Conservation (phyloP, 2,329 filamentous ascomycete genomes). For the Nigrospora sphaerica region DNA sequence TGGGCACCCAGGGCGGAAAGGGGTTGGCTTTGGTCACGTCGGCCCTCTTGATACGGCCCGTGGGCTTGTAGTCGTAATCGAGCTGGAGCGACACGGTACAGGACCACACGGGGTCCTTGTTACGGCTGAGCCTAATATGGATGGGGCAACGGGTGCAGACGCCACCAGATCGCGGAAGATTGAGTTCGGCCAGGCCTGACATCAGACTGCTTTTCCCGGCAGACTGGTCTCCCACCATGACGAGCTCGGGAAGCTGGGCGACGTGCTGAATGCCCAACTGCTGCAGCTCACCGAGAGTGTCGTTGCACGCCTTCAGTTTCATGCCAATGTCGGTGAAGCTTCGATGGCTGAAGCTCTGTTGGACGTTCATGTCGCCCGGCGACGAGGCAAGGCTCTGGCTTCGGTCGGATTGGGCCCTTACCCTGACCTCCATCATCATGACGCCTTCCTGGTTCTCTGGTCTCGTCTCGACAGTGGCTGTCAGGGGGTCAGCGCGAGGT, state of each 20-base stretch:
- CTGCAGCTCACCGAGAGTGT: slow-evolving; percentile 61
- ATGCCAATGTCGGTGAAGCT: slow-evolving; percentile 48
- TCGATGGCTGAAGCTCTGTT: slow-evolving; percentile 24
- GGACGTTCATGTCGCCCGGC: slow-evolving; percentile 5
- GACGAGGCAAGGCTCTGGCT: not conserved
- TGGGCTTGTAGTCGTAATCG: slow-evolving; percentile 52
- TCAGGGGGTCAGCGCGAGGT: not conserved
- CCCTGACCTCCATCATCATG: slow-evolving; percentile 1
- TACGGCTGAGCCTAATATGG: slow-evolving; percentile 63
- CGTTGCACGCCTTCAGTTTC: slow-evolving; percentile 58
- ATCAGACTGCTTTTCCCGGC: slow-evolving; percentile 66
- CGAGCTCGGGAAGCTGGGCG: slow-evolving; percentile 68
- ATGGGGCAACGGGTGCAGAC: slow-evolving; percentile 73
- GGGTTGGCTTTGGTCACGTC: slow-evolving; percentile 42
- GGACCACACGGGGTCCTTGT: slow-evolving; percentile 51
- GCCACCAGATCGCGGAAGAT: slow-evolving; percentile 43
- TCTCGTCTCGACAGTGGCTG: slow-evolving; percentile 4
- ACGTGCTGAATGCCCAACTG: slow-evolving; percentile 66
- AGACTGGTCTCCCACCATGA: slow-evolving; percentile 78
- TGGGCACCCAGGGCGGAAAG: slow-evolving; percentile 60
- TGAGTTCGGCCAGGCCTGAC: slow-evolving; percentile 48
- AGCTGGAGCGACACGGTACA: slow-evolving; percentile 61
- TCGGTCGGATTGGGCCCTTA: not conserved
- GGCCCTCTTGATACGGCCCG: slow-evolving; percentile 31
- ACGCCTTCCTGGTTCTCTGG: not conserved